These are phyloP conservation scores for Talaromyces islandicus DNA, from an alignment of 2,329 filamentous ascomycete genomes.

Conservation along the genomic window DNA sequence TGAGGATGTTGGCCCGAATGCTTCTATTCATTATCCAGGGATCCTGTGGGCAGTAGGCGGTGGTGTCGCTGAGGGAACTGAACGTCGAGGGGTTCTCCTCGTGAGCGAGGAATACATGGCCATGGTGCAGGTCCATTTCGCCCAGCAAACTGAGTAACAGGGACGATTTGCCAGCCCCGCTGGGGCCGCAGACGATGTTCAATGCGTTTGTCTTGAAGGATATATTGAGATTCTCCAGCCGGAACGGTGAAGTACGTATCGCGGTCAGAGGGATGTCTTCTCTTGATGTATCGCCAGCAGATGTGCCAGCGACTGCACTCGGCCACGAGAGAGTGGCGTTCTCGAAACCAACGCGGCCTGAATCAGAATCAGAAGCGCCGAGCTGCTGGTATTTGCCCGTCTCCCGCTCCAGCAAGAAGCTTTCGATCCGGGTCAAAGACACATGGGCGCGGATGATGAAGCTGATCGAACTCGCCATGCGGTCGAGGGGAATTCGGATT, in stretches of 20 bases:
- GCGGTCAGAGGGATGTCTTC: neutral
- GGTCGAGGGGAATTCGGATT: neutral
- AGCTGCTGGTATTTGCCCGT: neutral
- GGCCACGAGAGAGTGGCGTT: slow-evolving; percentile 4
- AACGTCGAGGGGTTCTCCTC: neutral
- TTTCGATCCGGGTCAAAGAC: slow-evolving; percentile 1
- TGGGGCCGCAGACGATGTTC: slow-evolving; percentile 1
- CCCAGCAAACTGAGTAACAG: slow-evolving; percentile 1
- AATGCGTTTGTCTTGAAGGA: neutral
- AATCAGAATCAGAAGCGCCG: neutral
- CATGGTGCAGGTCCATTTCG: slow-evolving; percentile 2
- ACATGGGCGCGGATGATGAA: slow-evolving; percentile 1
- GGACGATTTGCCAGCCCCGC: slow-evolving; percentile 5
- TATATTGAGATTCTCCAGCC: neutral
- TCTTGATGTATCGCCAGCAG: neutral
- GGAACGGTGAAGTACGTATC: neutral
- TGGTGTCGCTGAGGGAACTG: neutral
- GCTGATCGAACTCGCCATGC: neutral
- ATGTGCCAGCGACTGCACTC: neutral
- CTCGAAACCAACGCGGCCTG: neutral
- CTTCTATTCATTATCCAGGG: slow-evolving; percentile 3
- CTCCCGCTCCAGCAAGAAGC: neutral
- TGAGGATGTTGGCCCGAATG: slow-evolving; percentile 1
- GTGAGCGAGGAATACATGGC: neutral
- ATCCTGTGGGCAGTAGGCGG: slow-evolving; percentile 5